These are phyloP conservation scores for Alternaria rosae DNA, from an alignment of 2,329 filamentous ascomycete species.

Conservation along the genomic window DNA sequence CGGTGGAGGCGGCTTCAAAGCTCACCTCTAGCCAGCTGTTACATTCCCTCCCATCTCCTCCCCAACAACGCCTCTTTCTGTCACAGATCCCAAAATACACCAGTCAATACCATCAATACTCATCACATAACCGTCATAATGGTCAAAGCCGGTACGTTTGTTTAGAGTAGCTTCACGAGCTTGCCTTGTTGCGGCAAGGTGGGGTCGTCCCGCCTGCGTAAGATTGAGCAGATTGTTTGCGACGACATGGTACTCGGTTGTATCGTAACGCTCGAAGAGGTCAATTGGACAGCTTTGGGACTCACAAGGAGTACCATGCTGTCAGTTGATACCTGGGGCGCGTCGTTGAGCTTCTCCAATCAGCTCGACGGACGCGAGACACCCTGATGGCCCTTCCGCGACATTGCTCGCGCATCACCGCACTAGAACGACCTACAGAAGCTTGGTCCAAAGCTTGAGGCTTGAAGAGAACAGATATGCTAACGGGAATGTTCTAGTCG, in stretches of 20 bases:
- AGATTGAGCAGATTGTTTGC: conserved; percentile 67
- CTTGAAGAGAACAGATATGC: not conserved
- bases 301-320: conserved; percentile 35
- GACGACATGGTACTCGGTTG: conserved; percentile 17
- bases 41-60: conserved; percentile 2
- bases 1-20: conserved; percentile 25
- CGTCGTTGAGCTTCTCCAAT: conserved; percentile 32
- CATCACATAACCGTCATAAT: conserved; percentile 73
- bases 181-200: conserved; percentile 39
- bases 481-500: conserved; percentile 66
- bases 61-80: conserved; percentile 15
- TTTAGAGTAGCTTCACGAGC: conserved; percentile 20
- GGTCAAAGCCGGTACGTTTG: conserved; percentile 92
- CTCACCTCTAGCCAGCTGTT: conserved; percentile 16
- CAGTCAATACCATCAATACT: conserved; percentile 19
- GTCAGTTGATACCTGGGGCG: conserved; percentile 17
- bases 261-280: conserved; percentile 16
- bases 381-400: conserved; percentile 39
- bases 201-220: conserved; percentile 54
- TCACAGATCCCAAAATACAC: conserved; percentile 19
- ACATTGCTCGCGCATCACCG: not conserved
- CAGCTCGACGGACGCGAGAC: conserved; percentile 20
- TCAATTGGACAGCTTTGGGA: conserved; percentile 28
- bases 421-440: not conserved
- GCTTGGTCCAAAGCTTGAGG: not conserved